A percentile compares a stretch with the other conserved stretches of the same genome.
phyloP scores from a whole-genome alignment of 805 yeast species.

The Priceomyces haplophilus region DNA sequence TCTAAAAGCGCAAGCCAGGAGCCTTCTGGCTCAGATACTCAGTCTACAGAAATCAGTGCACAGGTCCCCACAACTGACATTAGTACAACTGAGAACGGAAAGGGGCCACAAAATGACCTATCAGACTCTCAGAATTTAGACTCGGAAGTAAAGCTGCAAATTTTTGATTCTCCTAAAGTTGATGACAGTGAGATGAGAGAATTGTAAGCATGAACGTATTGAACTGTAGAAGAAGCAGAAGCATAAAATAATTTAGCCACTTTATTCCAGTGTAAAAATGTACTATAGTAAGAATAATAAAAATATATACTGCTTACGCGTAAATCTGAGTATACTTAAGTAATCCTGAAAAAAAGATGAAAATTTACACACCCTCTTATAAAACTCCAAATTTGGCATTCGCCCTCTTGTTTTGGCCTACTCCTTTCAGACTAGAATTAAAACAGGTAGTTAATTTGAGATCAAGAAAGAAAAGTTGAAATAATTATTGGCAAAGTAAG shows the following conservation, averaged over 20 bases:
- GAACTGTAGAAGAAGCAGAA: neutral
- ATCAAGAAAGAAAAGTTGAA: constrained; percentile 1
- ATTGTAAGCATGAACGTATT: neutral
- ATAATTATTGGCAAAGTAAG: neutral
- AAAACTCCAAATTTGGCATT: constrained; percentile 11
- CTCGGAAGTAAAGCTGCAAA: neutral
- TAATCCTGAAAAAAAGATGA: constrained; percentile 4
- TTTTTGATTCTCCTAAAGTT: neutral
- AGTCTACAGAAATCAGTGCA: neutral
- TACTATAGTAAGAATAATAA: constrained; percentile 1
- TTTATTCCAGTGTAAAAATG: neutral
- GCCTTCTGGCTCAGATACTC: neutral
- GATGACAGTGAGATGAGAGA: neutral
- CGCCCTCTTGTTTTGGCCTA: constrained; percentile 13
- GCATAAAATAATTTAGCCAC: neutral
- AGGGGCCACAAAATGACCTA: neutral
- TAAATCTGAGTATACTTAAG: constrained; percentile 2
- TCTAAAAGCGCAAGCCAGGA: constrained; percentile 6
- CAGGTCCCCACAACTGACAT: neutral
- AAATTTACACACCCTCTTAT: constrained; percentile 6
- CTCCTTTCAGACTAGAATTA: constrained; percentile 7
- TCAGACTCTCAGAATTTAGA: neutral
- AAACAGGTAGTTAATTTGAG: constrained; percentile 1
- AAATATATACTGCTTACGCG: neutral
- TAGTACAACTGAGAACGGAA: neutral